Conservation (phyloP, 306 rosid genomes). For the Glycine soja region DNA sequence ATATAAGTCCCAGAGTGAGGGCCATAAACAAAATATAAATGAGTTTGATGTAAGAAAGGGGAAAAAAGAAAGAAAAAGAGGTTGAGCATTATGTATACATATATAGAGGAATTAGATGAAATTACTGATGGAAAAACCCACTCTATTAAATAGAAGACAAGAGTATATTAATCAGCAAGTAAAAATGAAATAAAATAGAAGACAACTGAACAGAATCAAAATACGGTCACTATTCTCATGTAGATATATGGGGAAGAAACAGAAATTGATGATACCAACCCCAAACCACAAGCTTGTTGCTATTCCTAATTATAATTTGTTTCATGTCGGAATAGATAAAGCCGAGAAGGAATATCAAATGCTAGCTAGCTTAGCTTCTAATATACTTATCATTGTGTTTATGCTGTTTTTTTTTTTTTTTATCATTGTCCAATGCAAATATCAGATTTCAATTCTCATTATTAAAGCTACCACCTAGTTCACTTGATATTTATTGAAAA, state of each 20-base stretch:
- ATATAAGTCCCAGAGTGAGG: not conserved
- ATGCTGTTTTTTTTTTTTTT: not conserved
- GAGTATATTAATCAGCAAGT: no score
- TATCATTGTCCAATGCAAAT: slow-evolving; percentile 3
- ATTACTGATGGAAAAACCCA: no score
- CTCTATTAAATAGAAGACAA: no score
- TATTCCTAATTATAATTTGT: not conserved
- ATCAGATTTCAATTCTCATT: slow-evolving; percentile 11
- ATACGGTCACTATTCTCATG: no score
- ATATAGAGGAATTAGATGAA: no score
- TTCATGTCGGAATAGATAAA: not conserved
- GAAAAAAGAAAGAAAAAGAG: not conserved
- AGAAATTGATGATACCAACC: no score
- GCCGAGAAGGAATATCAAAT: slow-evolving; percentile 6
- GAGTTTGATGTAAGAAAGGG: not conserved
- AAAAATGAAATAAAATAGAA: no score
- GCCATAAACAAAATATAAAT: not conserved
- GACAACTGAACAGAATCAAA: no score
- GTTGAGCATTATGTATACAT: not conserved
- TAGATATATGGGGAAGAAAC: no score
- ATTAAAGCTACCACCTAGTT: slow-evolving; percentile 5
- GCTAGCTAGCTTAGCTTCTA: not conserved
- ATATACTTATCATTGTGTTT: not conserved
- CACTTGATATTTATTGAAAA: not conserved
- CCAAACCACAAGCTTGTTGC: no score